Base-by-base conservation (phyloP, 768 basidiomycete genomes). In the Mycena pura region DNA sequence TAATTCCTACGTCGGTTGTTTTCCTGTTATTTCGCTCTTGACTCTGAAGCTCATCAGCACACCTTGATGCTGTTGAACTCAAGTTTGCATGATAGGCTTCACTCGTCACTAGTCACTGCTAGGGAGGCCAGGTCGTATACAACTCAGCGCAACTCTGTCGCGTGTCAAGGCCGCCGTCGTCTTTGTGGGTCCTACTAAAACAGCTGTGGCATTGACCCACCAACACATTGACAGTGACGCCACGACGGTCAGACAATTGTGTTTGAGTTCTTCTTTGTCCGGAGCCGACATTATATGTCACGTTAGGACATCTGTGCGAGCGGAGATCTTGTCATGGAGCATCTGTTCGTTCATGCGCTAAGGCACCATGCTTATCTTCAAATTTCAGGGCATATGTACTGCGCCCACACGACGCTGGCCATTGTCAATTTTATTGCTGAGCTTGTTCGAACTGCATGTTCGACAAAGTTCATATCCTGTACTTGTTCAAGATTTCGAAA, bases 71-170 rank as follows among this genome's bases (percentile, higher is more conserved):
- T 36, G 4, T 25, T n/a, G 21, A 3, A 38, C 40, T 40, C 29
- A 25, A n/a, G 32, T n/a, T 3, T 3, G 11, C 40, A n/a, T n/a
- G n/a, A n/a, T n/a, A 66, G 49, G 58, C 70, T 1, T 59, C 53
- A 17, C 61, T 71, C 28, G 66, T 74, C n/a, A 51, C 69, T 10
- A 71, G 72, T 15, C 72, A 72, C 43, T 55, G 58, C 17, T 67
- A 69, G 46, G 69, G 67, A 21, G 69, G 59, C 24, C 78, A 79
- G 60, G 72, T 80, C 3, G 74, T 74, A 2, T 78, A 79, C 44
- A 70, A 75, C 13, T 76, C 78, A 15, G 77, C 76, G 19, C 64
- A 66, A 9, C 57, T 14, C 67, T 68, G 24, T 39, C 64, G 19
- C 70, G 71, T 13, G 66, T 77, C 62, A 68, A 64, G 29, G 74